Conservation (phyloP, 129 eudicot genomes). For the Flaveria ramosissima region DNA sequence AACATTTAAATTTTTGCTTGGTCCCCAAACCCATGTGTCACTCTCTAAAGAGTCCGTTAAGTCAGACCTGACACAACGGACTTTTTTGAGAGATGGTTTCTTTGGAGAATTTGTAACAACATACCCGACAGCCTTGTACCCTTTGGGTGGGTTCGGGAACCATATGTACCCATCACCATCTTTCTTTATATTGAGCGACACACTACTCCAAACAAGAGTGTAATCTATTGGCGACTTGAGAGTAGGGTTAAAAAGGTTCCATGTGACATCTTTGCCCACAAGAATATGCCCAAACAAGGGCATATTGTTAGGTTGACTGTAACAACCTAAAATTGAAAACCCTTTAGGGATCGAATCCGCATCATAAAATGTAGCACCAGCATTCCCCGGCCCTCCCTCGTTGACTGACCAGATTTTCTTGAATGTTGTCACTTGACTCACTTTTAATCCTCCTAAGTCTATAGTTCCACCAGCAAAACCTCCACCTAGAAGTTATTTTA, state of each 20-base stretch:
- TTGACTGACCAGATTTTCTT: conserved; percentile 58
- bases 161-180: conserved; percentile 62
- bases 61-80: conserved; percentile 65
- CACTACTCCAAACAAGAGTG: conserved; percentile 79
- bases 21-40: conserved; percentile 71
- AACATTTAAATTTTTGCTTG: conserved; percentile 25
- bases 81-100: conserved; percentile 53
- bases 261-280: conserved; percentile 47
- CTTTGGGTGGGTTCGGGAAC: conserved; percentile 69
- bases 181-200: conserved; percentile 48
- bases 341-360: conserved; percentile 54
- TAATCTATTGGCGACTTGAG: conserved; percentile 55
- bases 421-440: conserved; percentile 51
- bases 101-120: conserved; percentile 55
- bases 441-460: conserved; percentile 69
- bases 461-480: conserved; percentile 59
- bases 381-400: conserved; percentile 56
- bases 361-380: conserved; percentile 34
- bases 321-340: conserved; percentile 47
- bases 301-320: conserved; percentile 54
- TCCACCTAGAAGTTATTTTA: conserved; percentile 29
- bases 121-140: conserved; percentile 64
- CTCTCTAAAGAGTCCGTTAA: conserved; percentile 48
- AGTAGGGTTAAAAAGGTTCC: conserved; percentile 27
- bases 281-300: conserved; percentile 55